Base-by-base conservation (phyloP, 768 basidiomycete genomes). In the Trametes cubensis region DNA sequence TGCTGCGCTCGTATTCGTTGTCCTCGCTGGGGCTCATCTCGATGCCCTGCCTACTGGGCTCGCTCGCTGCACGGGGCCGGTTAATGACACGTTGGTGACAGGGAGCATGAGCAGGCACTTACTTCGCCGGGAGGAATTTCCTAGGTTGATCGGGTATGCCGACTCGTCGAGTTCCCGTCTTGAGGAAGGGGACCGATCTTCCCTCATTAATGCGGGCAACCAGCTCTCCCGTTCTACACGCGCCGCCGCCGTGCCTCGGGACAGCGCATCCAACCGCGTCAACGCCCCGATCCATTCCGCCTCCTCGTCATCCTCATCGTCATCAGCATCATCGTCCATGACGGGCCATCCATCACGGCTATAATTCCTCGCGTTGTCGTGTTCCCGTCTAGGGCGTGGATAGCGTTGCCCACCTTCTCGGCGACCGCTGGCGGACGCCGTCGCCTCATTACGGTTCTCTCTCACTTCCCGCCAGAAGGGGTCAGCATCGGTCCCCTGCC, bases 1-100 rank as follows among this genome's bases (percentile, higher is more conserved):
- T 80, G 28, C 77, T 72, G 30, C 83, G 81, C 61, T 87, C 85
- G 18, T 86, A 75, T 54, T 83, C 82, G 63, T 83, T 82, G 62
- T 88, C 86, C 66, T 85, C 85, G n/a, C 34, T 30, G 7, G 39
- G 5, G 45, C 34, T 53, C 23, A 23, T 53, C 10, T 51, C 50
- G 18, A n/a, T 38, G 30, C 28, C 34, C 17, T 51, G 28, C 28
- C 50, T 1, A 18, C 30, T 51, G 13, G 30, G n/a, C 5, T 30
- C 26, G 50, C 30, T 18, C 30, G 50, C 50, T 51, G 34, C 30
- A n/a, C 17, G 34, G 18, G 28, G 6, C 21, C 18, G 38, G 8
- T 30, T 11, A 53, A 17, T 6, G 13, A 14, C 20, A 41, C 15
- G 4, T 23, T 8, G 2, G 14, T 6, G 5, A 28, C 20, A 23